Conservation (phyloP, 2,329 filamentous ascomycete genomes). For the Calonectria pseudoturangicola region DNA sequence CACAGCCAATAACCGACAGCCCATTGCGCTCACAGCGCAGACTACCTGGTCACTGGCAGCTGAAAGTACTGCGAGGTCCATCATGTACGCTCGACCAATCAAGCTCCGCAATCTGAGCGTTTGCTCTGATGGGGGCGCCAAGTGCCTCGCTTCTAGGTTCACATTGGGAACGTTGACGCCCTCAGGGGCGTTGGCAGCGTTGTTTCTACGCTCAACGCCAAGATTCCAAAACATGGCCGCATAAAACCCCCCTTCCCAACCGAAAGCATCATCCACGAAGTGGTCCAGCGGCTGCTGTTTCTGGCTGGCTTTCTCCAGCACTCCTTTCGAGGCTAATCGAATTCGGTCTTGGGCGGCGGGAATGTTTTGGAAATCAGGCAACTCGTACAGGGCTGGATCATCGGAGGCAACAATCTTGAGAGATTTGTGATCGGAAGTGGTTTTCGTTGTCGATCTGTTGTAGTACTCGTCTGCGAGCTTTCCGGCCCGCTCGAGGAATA, state of each 20-base stretch:
- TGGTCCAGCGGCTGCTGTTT: constrained; percentile 73
- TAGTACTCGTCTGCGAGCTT: constrained; percentile 71
- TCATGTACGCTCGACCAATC: constrained; percentile 86
- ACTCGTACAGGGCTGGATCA: constrained; percentile 83
- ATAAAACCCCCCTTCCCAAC: constrained; percentile 94
- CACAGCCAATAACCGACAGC: constrained; percentile 85
- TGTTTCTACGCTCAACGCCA: constrained; percentile 69
- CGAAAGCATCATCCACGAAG: constrained; percentile 84
- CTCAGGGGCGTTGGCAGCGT: constrained; percentile 59
- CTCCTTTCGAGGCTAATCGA: constrained; percentile 80
- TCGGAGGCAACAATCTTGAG: constrained; percentile 84
- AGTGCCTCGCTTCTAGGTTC: constrained; percentile 51
- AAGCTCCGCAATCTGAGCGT: constrained; percentile 82
- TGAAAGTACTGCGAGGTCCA: constrained; percentile 86
- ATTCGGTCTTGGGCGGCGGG: constrained; percentile 84
- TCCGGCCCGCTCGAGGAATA: constrained; percentile 77
- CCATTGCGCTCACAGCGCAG: constrained; percentile 83
- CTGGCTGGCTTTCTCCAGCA: constrained; percentile 62
- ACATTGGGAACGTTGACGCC: constrained; percentile 51
- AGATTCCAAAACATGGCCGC: constrained; percentile 87
- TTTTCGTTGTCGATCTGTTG: constrained; percentile 63
- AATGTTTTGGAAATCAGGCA: constrained; percentile 75
- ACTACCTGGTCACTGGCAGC: constrained; percentile 81
- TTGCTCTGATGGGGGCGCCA: constrained; percentile 65
- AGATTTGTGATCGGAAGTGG: constrained; percentile 62